These are phyloP conservation scores for Yamadazyma scolyti DNA, from an alignment of 805 yeast species.

Conservation along the genomic window DNA sequence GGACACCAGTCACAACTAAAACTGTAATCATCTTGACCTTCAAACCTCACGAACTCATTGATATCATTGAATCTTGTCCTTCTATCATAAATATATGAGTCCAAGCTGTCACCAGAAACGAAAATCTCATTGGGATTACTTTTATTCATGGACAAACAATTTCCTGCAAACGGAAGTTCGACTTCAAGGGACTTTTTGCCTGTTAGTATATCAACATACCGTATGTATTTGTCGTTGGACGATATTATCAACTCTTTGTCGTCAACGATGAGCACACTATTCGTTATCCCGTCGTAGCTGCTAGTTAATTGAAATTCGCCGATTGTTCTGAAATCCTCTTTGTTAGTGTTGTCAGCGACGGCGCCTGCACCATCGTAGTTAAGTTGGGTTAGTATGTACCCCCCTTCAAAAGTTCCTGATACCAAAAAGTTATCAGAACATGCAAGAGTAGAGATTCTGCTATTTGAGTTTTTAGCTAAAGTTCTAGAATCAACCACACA, in stretches of 20 bases:
- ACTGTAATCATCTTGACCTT: conserved; percentile 53
- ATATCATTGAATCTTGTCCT: conserved; percentile 18
- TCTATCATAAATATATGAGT: conserved; percentile 43
- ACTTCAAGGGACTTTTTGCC: conserved; percentile 9
- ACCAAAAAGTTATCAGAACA: conserved; percentile 40
- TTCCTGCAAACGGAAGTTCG: conserved; percentile 45
- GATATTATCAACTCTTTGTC: conserved; percentile 39
- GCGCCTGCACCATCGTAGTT: too few species aligned
- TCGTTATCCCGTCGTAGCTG: conserved; percentile 49
- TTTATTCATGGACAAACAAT: conserved; percentile 45
- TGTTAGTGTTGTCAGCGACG: conserved; percentile 28
- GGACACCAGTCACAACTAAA: conserved; percentile 61
- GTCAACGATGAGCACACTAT: conserved; percentile 38
- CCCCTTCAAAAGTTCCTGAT: conserved; percentile 56
- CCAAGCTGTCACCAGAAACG: conserved; percentile 49
- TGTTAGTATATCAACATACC: conserved; percentile 35
- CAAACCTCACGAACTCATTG: conserved; percentile 11
- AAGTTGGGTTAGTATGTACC: conserved; percentile 31
- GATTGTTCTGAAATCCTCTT: conserved; percentile 13
- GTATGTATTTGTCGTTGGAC: conserved; percentile 46
- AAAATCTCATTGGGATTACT: conserved; percentile 33
- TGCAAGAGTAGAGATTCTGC: conserved; percentile 47
- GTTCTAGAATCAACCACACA: conserved; percentile 36
- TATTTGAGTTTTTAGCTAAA: conserved; percentile 23
- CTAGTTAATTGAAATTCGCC: conserved; percentile 39